phyloP scores from a whole-genome alignment of 116 monocot species.

The Zostera marina region DNA sequence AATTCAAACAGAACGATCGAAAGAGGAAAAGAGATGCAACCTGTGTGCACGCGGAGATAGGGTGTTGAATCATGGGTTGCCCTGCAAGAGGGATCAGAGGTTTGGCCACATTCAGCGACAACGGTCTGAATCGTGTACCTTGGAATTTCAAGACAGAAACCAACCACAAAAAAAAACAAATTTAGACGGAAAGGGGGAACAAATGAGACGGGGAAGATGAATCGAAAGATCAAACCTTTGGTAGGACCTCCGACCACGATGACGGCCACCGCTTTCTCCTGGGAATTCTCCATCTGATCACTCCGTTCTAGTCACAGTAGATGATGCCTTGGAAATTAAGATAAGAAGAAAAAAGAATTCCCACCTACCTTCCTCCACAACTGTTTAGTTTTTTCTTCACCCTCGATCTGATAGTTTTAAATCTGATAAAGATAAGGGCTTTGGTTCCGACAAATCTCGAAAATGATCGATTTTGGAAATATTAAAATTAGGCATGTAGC shows the following conservation, averaged over 20 bases:
- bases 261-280: constrained; percentile 41
- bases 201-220: neutral
- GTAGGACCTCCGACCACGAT: constrained; percentile 65
- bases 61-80: constrained; percentile 87
- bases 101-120: constrained; percentile 80
- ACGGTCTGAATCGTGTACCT: constrained; percentile 78
- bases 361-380: too few species aligned
- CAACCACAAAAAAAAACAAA: too few species aligned
- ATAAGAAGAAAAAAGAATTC: too few species aligned
- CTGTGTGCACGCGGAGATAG: constrained; percentile 61
- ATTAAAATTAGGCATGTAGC: too few species aligned
- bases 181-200: neutral
- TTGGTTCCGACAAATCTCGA: too few species aligned
- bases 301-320: too few species aligned
- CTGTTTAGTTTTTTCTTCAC: too few species aligned
- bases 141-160: neutral
- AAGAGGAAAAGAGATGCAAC: neutral
- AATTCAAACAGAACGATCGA: neutral
- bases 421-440: too few species aligned
- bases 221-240: constrained; percentile 15
- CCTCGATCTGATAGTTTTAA: too few species aligned
- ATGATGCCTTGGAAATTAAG: too few species aligned
- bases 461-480: too few species aligned
- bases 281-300: constrained; percentile 22
- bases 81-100: constrained; percentile 77